Base-by-base conservation (phyloP, 768 basidiomycete species). In the Mycena indigotica region DNA sequence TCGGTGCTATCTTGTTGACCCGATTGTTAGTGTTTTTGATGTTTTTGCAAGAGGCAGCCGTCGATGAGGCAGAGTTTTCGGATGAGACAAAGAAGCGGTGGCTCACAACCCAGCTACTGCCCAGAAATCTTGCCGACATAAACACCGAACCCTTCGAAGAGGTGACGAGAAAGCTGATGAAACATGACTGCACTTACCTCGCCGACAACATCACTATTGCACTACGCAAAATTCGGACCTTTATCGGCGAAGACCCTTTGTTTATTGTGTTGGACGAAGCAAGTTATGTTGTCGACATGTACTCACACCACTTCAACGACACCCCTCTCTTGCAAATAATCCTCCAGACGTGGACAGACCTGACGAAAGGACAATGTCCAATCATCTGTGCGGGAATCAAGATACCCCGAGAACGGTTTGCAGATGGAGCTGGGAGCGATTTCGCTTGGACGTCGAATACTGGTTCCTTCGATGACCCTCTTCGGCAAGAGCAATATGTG, bases 381-480 rank as follows among this genome's bases (percentile, higher is more conserved):
- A 30, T 23, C 38, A 28, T 21, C 23, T 32, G 35, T 19, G 13
- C 49, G 10, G 35, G 35, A 38, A 38, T 38, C 35, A n/a, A 38
- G 35, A 38, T 38, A 10, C 35, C 35, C 35, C 10, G 35, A 38
- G 35, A 10, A 10, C 35, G 35, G 12, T 38, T 38, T n/a, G 12
- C 10, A n/a, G 35, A 38, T n/a, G 35, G 35, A 38, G 12, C 35
- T n/a, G 35, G 35, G n/a, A 38, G 35, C n/a, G 35, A 38, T 38
- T 38, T 38, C n/a, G 35, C 35, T n/a, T 56, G 51, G 56, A 49
- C 28, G 10, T 50, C 38, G 4, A 49, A 51, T 19, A 62, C 52
- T 17, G 57, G 56, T 21, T 26, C 56, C n/a, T 62, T 62, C 32
- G 57, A 62, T 28, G 50, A 57, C 4, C 25, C 19, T 5, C 5